phyloP scores from a whole-genome alignment of 345 rosid genomes.

The Aquilaria yunnanensis region DNA sequence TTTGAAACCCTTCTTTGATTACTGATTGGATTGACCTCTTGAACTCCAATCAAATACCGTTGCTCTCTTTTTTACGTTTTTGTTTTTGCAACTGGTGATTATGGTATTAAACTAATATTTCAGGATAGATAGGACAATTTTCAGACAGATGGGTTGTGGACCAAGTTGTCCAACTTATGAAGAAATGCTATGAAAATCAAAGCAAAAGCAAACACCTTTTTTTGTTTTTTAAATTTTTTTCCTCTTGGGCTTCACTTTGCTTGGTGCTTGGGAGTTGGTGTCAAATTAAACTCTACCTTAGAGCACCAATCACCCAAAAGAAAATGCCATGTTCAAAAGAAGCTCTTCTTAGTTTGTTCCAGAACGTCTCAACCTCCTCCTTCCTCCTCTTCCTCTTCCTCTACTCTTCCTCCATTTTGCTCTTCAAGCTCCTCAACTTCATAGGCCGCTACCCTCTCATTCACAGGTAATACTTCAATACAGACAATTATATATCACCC shows the following conservation, averaged over 20 bases:
- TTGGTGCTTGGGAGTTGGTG: conserved; percentile 7
- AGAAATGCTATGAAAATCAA: conserved; percentile 19
- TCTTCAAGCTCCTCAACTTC: conserved; percentile 52
- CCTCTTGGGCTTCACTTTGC: conserved; percentile 23
- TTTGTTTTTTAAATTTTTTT: neutral
- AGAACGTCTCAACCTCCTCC: conserved; percentile 60
- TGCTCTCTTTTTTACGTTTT: too few relatives aligned
- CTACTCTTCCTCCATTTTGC: conserved; percentile 54
- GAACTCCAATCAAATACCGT: too few relatives aligned
- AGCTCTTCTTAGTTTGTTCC: conserved; percentile 66
- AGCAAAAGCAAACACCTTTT: conserved; percentile 4
- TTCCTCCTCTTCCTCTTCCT: conserved; percentile 64
- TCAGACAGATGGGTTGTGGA: conserved; percentile 5
- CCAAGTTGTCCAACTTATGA: conserved; percentile 21
- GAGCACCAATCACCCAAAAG: conserved; percentile 24
- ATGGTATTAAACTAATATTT: neutral
- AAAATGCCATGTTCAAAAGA: conserved; percentile 81
- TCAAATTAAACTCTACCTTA: conserved; percentile 6
- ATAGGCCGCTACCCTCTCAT: conserved; percentile 57
- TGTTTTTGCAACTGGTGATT: neutral
- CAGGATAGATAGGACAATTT: conserved; percentile 18
- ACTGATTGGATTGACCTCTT: too few relatives aligned
- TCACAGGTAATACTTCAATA: conserved; percentile 36
- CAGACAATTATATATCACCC: too few relatives aligned
- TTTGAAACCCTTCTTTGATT: too few relatives aligned